Evolutionary conservation across 306 rosid species (phyloP).

Genomic region (Vigna trinervia): DNA sequence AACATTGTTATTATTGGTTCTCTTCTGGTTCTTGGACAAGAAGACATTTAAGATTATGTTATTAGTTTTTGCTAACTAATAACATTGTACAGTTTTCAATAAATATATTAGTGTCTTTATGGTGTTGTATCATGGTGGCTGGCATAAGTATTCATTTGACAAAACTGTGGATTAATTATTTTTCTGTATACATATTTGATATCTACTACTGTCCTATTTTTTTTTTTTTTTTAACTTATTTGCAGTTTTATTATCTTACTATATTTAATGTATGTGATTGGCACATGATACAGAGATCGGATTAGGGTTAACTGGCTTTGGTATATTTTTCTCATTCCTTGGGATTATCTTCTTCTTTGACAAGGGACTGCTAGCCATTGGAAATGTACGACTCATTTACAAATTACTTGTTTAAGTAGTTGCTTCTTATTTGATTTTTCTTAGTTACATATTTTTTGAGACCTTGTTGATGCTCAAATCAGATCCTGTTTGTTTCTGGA

Average conservation of each 20-base stretch:
- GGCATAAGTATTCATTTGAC: constrained; percentile 35
- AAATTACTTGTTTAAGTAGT: constrained; percentile 24
- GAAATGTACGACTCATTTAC: constrained; percentile 71
- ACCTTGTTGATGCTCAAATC: constrained; percentile 49
- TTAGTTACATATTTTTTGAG: constrained; percentile 45
- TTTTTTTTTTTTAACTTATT: not conserved
- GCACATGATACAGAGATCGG: constrained; percentile 82
- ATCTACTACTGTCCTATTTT: constrained; percentile 23
- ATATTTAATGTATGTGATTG: constrained; percentile 44
- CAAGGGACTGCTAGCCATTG: constrained; percentile 98
- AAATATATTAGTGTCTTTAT: constrained; percentile 21
- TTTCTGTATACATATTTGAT: constrained; percentile 25
- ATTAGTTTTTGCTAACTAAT: constrained; percentile 28
- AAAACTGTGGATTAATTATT: not conserved
- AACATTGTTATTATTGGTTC: not conserved
- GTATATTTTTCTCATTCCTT: constrained; percentile 88
- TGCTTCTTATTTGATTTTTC: constrained; percentile 31
- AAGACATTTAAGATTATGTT: constrained; percentile 19
- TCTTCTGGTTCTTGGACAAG: constrained; percentile 31
- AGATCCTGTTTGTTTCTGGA: constrained; percentile 97
- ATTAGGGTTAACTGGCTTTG: constrained; percentile 95
- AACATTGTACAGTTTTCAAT: not conserved
- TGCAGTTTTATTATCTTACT: constrained; percentile 1
- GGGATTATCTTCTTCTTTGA: constrained; percentile 93
- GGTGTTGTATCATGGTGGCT: constrained; percentile 21